Evolutionary conservation across 352 stramenopile species (phyloP), one percentile per base, ranked within the genome.

Genomic region (Phytophthora capsici): DNA sequence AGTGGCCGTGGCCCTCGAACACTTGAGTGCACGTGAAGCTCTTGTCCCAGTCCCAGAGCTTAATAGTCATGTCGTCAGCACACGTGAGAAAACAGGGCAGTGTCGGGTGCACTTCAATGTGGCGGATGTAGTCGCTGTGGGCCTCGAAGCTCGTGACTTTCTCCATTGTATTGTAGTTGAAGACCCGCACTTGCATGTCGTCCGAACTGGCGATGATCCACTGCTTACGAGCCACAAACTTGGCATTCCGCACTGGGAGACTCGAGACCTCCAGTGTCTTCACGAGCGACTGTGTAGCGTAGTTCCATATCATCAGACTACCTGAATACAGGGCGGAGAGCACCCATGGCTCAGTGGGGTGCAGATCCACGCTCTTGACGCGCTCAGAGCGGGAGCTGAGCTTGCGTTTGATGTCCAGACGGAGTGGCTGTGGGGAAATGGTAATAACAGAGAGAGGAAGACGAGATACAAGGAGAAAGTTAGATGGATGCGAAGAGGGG

Each of bases 111-210:
- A 99, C 82, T 51, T 98, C 93, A 48, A 98, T 71, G 71, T 95
- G 93, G 16, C 98, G 96, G 75, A 99, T 99, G 75, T 99, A 99
- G 88, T 99, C 98, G 6, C 87, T 96, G 76, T 99, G 98, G 3
- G 96, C 98, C 74, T 99, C 97, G 93, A 99, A 94, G 32, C 68
- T 77, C 55, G 80, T 84, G 36, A 94, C 90, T 63, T 99, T 99
- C 73, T 99, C 98, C 89, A 99, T 98, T 32, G 98, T 99, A 74
- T 99, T 99, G 88, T 99, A 99, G 81, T 99, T 99, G 84, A 98
- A 99, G 19, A 99, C 91, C 41, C 98, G 89, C 47, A 99, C 70
- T 63, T 97, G 83, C 94, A 99, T 98, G 73, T 99, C 97, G 76
- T 99, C 97, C 30, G 82, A 96, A 34, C 84, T 94, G 30, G 94